Evolutionary conservation across 352 stramenopile species (phyloP).

Genomic region (Blastocystis sp.): DNA sequence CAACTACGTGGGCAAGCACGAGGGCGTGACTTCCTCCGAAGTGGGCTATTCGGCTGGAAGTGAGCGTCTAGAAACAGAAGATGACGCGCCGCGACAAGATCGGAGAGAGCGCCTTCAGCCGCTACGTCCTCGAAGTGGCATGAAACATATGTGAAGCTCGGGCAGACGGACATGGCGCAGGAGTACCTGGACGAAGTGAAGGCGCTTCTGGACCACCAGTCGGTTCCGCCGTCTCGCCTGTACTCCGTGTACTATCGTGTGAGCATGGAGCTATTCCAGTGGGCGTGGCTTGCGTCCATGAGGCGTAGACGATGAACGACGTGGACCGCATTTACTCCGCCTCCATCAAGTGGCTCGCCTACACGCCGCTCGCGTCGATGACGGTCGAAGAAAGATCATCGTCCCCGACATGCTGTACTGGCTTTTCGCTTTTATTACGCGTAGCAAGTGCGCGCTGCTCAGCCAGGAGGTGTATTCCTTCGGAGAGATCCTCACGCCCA

Average conservation of each 20-base stretch:
- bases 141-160: conserved; percentile 65
- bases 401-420: conserved; percentile 26
- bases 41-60: neutral
- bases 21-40: neutral
- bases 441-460: conserved; percentile 25
- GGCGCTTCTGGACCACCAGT: conserved; percentile 34
- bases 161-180: conserved; percentile 52
- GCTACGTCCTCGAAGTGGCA: conserved; percentile 57
- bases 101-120: conserved; percentile 53
- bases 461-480: conserved; percentile 60
- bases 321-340: conserved; percentile 25
- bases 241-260: conserved; percentile 62
- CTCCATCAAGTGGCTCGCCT: conserved; percentile 64
- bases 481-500: conserved; percentile 7
- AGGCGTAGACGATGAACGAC: conserved; percentile 10
- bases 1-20: conserved; percentile 27
- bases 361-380: conserved; percentile 48
- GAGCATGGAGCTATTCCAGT: conserved; percentile 49
- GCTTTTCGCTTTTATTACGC: neutral
- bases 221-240: conserved; percentile 32
- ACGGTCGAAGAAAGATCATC: conserved; percentile 25
- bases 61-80: neutral
- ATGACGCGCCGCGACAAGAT: conserved; percentile 57
- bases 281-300: neutral
- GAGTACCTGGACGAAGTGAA: conserved; percentile 61